These are phyloP conservation scores for Hyaloscypha finlandica DNA, from an alignment of 495 filamentous ascomycete species.

Conservation along the genomic window DNA sequence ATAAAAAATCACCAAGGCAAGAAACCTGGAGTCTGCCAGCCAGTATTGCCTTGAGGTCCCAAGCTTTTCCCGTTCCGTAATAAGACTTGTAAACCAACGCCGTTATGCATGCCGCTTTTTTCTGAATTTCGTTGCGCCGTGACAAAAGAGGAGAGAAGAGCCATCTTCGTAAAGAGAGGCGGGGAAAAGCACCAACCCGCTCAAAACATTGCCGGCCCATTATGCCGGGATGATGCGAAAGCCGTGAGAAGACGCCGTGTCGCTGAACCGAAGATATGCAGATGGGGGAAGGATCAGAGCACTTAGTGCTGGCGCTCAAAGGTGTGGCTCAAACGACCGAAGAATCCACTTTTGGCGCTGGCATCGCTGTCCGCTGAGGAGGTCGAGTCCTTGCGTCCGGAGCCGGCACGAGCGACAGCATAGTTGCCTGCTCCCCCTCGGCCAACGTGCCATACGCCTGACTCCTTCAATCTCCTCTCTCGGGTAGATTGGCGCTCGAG, in stretches of 20 bases:
- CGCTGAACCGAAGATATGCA: constrained; percentile 16
- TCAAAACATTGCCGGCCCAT: neutral
- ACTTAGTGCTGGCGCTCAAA: constrained; percentile 18
- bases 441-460: constrained; percentile 78
- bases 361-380: constrained; percentile 11
- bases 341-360: constrained; percentile 24
- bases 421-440: constrained; percentile 87
- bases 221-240: neutral
- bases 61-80: constrained; percentile 18
- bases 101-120: constrained; percentile 23
- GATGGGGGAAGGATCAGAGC: neutral
- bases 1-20: constrained; percentile 32
- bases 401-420: neutral
- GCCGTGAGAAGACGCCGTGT: constrained; percentile 14
- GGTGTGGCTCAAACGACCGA: constrained; percentile 24
- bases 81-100: constrained; percentile 14
- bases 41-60: constrained; percentile 33
- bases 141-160: constrained; percentile 8
- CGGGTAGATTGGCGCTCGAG: constrained; percentile 63
- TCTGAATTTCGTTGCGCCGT: constrained; percentile 9
- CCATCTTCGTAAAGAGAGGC: neutral
- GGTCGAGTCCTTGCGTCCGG: constrained; percentile 24
- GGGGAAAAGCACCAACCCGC: constrained; percentile 12
- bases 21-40: constrained; percentile 33
- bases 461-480: constrained; percentile 58